phyloP scores from a whole-genome alignment of 2,329 filamentous ascomycete genomes.

The Ploettnerulaceae sp. region DNA sequence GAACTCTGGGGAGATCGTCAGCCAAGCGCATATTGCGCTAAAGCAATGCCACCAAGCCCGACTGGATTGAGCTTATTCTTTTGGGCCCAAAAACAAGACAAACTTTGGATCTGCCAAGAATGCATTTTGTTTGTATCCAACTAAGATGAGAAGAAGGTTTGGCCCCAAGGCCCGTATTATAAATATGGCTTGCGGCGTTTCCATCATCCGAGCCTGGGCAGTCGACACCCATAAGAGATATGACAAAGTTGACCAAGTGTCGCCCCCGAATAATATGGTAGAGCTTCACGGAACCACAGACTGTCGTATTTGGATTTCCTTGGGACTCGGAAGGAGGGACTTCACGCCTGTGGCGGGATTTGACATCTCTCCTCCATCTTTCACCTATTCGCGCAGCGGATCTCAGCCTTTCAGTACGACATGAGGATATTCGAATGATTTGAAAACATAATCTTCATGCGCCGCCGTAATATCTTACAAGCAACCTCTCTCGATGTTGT shows the following conservation, averaged over 20 bases:
- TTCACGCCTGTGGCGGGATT: no score
- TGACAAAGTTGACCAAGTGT: no score
- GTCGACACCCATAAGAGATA: not conserved
- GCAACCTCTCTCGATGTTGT: conserved; percentile 56
- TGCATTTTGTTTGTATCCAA: not conserved
- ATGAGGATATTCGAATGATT: no score
- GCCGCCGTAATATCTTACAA: conserved; percentile 35
- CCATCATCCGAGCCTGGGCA: conserved; percentile 7
- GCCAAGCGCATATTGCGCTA: conserved; percentile 3
- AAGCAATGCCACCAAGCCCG: not conserved
- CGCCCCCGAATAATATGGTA: no score
- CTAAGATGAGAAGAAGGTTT: not conserved
- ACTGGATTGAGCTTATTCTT: conserved; percentile 6
- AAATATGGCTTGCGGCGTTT: conserved; percentile 1
- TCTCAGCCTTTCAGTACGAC: no score
- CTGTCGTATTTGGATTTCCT: no score
- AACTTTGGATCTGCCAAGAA: conserved; percentile 1
- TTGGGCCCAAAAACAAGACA: not conserved
- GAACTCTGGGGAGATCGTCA: conserved; percentile 1
- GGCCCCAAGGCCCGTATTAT: conserved; percentile 1
- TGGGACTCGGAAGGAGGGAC: no score
- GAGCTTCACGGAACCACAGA: no score
- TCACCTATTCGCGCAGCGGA: not conserved
- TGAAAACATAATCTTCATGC: conserved; percentile 4
- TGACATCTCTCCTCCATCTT: no score